Percentiles rank a stretch among this genome's conserved stretches.
These are phyloP conservation scores for Aspergillus aculeatinus DNA, from an alignment of 2,329 filamentous ascomycete species.

Conservation along the genomic window DNA sequence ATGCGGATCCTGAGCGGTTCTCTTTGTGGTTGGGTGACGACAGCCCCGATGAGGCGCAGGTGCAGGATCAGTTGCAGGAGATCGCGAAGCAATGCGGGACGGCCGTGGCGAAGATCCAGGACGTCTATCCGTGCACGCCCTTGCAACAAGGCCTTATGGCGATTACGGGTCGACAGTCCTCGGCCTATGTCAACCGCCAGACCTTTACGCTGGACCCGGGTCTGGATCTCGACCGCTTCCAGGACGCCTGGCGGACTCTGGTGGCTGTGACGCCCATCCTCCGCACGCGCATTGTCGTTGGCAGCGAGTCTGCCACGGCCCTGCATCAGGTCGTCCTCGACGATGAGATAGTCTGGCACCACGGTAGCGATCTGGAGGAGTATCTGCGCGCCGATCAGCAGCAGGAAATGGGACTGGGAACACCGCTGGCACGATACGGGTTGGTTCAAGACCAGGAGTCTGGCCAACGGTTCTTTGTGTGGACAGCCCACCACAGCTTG, in stretches of 20 bases:
- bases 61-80: too few relatives aligned
- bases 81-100: too few relatives aligned
- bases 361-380: background rate
- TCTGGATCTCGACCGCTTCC: conserved; percentile 34
- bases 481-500: background rate
- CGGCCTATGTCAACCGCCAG: conserved; percentile 38
- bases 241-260: conserved; percentile 33
- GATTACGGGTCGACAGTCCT: conserved; percentile 30
- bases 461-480: background rate
- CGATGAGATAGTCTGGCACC: background rate
- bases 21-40: too few relatives aligned
- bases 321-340: background rate
- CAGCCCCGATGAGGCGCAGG: too few relatives aligned
- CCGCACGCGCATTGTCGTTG: background rate
- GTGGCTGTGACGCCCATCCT: background rate
- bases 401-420: background rate
- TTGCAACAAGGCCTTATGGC: conserved; percentile 43
- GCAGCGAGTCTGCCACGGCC: background rate
- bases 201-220: conserved; percentile 25
- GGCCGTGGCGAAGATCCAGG: too few relatives aligned
- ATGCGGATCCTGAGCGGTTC: too few relatives aligned
- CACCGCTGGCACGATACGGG: background rate
- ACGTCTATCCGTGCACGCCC: conserved; percentile 31
- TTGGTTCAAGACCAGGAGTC: background rate
- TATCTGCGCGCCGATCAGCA: background rate